A percentile compares a stretch with the other conserved stretches of the same genome.
phyloP scores from a whole-genome alignment of 768 basidiomycete species.

The Hericium coralloides region DNA sequence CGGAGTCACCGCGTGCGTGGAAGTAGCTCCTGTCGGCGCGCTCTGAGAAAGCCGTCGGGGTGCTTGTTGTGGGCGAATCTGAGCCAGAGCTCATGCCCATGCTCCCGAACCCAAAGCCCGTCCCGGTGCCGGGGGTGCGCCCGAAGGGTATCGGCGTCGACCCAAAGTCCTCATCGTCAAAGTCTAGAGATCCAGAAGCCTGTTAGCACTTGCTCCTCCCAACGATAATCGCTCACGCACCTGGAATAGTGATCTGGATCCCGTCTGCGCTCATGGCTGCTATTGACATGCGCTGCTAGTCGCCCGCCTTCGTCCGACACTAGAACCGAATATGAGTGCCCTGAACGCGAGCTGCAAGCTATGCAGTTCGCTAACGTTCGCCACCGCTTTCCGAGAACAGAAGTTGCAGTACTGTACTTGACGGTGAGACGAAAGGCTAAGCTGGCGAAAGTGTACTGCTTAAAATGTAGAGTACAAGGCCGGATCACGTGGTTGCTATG shows the following conservation, averaged over 20 bases:
- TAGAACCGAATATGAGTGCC: too few relatives aligned
- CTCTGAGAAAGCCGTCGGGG: constrained; percentile 37
- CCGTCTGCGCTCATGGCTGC: constrained; percentile 28
- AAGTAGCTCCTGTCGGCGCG: constrained; percentile 55
- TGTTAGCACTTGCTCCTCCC: constrained; percentile 2
- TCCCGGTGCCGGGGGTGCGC: constrained; percentile 33
- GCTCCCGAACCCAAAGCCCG: constrained; percentile 21
- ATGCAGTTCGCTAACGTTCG: too few relatives aligned
- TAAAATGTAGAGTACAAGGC: too few relatives aligned
- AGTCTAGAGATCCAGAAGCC: constrained; percentile 36
- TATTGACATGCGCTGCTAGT: neutral
- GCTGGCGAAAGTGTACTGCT: too few relatives aligned
- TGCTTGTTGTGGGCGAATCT: constrained; percentile 58
- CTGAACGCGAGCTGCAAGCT: too few relatives aligned
- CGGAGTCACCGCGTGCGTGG: constrained; percentile 72
- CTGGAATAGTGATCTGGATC: constrained; percentile 41
- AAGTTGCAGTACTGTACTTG: too few relatives aligned
- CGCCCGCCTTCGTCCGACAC: too few relatives aligned
- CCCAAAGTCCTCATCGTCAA: constrained; percentile 65
- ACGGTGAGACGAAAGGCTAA: too few relatives aligned
- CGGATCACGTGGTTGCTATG: too few relatives aligned
- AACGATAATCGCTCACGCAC: constrained; percentile 16
- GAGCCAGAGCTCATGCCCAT: constrained; percentile 32
- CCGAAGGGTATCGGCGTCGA: constrained; percentile 64
- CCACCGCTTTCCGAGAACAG: too few relatives aligned